Percentiles rank a stretch among this genome's conserved stretches.
These are phyloP conservation scores for Serendipita sp. DNA, from an alignment of 768 basidiomycete species.

Conservation along the genomic window DNA sequence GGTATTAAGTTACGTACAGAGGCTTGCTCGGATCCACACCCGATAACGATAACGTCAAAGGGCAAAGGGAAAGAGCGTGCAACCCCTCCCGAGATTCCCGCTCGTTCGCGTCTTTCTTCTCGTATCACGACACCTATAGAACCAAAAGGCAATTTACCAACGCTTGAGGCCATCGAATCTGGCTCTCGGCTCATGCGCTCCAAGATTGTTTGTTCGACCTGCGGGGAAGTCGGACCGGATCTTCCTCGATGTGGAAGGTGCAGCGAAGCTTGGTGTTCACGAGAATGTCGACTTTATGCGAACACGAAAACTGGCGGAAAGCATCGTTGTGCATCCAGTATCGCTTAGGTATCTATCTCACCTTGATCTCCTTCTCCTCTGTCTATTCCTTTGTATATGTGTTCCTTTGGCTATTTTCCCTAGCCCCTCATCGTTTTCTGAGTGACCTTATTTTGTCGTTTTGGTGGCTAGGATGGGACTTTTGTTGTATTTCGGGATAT, in stretches of 20 bases:
- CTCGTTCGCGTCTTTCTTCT: neutral
- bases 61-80: neutral
- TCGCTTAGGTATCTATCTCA: neutral
- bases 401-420: neutral
- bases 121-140: neutral
- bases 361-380: neutral
- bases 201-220: constrained; percentile 31
- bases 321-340: neutral
- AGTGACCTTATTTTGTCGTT: neutral
- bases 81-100: neutral
- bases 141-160: constrained; percentile 16
- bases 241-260: constrained; percentile 50
- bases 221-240: constrained; percentile 34
- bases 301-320: constrained; percentile 18
- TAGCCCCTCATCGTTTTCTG: neutral
- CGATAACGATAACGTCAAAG: neutral
- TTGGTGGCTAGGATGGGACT: neutral
- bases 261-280: constrained; percentile 44
- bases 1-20: neutral
- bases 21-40: neutral
- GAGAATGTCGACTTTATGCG: constrained; percentile 34
- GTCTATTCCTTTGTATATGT: neutral
- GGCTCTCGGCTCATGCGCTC: constrained; percentile 32
- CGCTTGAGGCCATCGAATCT: constrained; percentile 34
- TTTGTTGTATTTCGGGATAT: neutral